Evolutionary conservation across 2,329 filamentous ascomycete genomes (phyloP).

Genomic region (Trichophyton schoenleinii): DNA sequence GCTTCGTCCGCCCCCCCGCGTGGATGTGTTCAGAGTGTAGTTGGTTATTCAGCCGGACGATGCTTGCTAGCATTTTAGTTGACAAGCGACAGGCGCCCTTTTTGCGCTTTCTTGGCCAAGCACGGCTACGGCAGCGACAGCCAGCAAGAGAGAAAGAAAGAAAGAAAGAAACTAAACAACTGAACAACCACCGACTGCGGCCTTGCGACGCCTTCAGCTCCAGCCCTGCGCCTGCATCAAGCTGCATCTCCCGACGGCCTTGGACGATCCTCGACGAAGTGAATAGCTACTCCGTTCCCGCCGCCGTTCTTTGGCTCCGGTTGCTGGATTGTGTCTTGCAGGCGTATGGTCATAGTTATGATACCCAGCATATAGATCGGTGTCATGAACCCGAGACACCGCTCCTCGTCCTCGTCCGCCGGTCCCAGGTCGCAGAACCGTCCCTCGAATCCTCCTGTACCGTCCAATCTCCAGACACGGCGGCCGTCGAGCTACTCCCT

Average conservation of each 20-base stretch:
- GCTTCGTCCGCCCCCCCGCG: background rate
- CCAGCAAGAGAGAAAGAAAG: no score
- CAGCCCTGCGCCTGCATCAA: background rate
- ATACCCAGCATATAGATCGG: constrained; percentile 14
- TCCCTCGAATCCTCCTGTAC: constrained; percentile 7
- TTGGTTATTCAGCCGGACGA: background rate
- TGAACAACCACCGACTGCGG: background rate
- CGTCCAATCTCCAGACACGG: constrained; percentile 11
- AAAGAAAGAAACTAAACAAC: no score
- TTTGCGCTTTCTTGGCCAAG: background rate
- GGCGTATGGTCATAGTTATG: background rate
- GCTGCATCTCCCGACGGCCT: background rate
- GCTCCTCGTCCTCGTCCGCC: constrained; percentile 24
- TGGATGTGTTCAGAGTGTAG: background rate
- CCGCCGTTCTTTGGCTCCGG: background rate
- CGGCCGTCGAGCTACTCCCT: constrained; percentile 43
- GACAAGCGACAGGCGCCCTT: background rate
- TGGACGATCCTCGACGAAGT: background rate
- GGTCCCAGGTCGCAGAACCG: constrained; percentile 14
- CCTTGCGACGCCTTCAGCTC: background rate
- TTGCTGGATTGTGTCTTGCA: background rate
- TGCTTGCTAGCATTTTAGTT: background rate
- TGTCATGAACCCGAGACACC: constrained; percentile 33
- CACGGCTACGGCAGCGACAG: background rate
- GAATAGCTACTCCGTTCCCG: background rate